Evolutionary conservation across 169 alveolate species (phyloP), one percentile per base, ranked within the genome.

Genomic region (Plasmodium cynomolgi): DNA sequence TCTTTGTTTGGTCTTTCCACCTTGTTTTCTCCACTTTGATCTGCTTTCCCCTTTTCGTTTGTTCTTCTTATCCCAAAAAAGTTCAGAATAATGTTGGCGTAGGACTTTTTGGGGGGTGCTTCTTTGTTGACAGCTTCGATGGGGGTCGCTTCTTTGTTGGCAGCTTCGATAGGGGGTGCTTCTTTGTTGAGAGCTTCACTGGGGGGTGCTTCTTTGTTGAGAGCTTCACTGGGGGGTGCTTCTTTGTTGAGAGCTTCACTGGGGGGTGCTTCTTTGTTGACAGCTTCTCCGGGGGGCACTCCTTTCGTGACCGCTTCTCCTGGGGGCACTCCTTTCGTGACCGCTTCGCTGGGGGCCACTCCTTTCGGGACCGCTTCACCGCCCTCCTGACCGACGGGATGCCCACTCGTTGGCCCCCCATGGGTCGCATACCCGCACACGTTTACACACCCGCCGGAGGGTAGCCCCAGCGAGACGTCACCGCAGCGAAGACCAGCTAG

Each of bases 51-150:
- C 5, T 34, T 80, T 17, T 71, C 15, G 6, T 15, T 41, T 20
- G 15, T 7, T 7, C 20, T 68, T 4, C 56, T n/a, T 54, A 62
- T 84, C 29, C 84, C 82, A 17, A 84, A 74, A 54, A 75, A 84
- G 11, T 23, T 47, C 31, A 84, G 23, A 37, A 72, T 73, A 15
- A 47, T 84, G 17, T 58, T 75, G 13, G 73, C 9, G 50, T 84
- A 84, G 2, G 84, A 84, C 39, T 50, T 74, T 33, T 11, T 74
- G 20, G 20, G 8, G 20, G 23, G 23, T 17, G 71, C 11, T 41
- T 79, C 68, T 15, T 13, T 13, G 47, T n/a, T 81, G 15, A 31
- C 3, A 13, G 41, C 50, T 0, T 1, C 17, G 13, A 0, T 44
- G 54, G 0, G 6, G 17, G 13, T 15, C n/a, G n/a, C 44, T 47